phyloP scores from a whole-genome alignment of 352 stramenopile genomes.

The Phytophthora lateralis region DNA sequence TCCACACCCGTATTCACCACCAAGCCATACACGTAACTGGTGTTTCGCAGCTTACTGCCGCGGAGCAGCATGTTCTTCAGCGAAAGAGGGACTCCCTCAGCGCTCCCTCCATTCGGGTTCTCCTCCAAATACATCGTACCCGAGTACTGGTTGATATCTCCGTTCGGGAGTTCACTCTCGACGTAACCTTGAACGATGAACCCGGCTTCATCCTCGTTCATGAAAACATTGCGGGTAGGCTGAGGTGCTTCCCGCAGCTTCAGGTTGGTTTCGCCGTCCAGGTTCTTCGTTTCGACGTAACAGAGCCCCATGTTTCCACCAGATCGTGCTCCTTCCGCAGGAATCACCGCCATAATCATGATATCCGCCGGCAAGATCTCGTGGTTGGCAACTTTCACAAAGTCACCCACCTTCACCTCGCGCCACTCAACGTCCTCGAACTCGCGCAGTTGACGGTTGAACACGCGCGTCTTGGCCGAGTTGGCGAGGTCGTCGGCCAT shows the following conservation, averaged over 20 bases:
- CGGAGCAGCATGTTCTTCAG: constrained; percentile 92
- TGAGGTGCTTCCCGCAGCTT: constrained; percentile 79
- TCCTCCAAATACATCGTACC: constrained; percentile 73
- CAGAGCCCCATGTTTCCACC: constrained; percentile 78
- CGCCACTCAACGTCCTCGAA: constrained; percentile 89
- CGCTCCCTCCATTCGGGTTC: constrained; percentile 40
- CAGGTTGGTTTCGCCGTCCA: constrained; percentile 89
- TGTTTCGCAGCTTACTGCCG: constrained; percentile 91
- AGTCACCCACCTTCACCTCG: constrained; percentile 81
- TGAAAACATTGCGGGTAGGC: constrained; percentile 67
- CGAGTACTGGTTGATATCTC: constrained; percentile 82
- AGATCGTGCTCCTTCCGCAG: constrained; percentile 57
- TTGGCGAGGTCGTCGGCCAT: constrained; percentile 78
- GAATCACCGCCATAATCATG: constrained; percentile 79
- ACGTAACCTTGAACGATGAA: constrained; percentile 74
- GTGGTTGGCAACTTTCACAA: constrained; percentile 84
- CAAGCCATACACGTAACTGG: constrained; percentile 86
- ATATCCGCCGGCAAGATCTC: constrained; percentile 85
- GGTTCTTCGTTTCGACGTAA: constrained; percentile 91
- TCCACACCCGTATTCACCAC: constrained; percentile 94
- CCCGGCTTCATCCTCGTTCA: constrained; percentile 65
- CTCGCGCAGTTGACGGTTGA: constrained; percentile 76
- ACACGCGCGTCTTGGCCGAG: constrained; percentile 65
- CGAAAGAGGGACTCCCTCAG: constrained; percentile 59
- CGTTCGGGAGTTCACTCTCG: constrained; percentile 81